These are phyloP conservation scores for Cyclocybe cylindracea DNA, from an alignment of 768 basidiomycete genomes.

Conservation along the genomic window DNA sequence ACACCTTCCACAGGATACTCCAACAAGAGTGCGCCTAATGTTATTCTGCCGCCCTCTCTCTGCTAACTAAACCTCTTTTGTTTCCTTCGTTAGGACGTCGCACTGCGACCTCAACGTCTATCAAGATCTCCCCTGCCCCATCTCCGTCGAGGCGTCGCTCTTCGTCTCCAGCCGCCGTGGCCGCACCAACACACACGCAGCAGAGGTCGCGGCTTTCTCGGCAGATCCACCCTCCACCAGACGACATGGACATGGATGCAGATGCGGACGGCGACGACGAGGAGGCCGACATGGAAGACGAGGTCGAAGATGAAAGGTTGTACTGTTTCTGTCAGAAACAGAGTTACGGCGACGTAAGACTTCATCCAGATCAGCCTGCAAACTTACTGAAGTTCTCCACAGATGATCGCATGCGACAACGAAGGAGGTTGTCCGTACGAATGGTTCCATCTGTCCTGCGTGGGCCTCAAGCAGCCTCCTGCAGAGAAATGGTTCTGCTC, in stretches of 20 bases:
- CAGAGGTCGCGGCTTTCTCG: constrained; percentile 49
- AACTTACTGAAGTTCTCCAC: neutral
- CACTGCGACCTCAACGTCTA: constrained; percentile 36
- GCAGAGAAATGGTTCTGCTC: constrained; percentile 19
- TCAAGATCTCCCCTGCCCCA: constrained; percentile 39
- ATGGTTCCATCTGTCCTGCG: constrained; percentile 72
- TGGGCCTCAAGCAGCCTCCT: constrained; percentile 49
- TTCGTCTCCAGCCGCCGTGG: constrained; percentile 40
- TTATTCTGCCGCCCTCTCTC: neutral
- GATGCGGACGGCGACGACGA: constrained; percentile 45
- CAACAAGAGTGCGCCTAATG: constrained; percentile 39
- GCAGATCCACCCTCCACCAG: constrained; percentile 39
- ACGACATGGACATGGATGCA: constrained; percentile 37
- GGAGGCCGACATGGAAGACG: constrained; percentile 38
- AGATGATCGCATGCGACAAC: constrained; percentile 79
- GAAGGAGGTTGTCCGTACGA: constrained; percentile 63
- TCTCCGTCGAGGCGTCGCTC: constrained; percentile 42
- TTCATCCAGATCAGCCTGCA: neutral
- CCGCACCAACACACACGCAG: constrained; percentile 32
- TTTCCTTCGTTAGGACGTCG: constrained; percentile 36
- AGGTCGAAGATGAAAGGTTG: constrained; percentile 46
- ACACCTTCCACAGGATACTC: constrained; percentile 28
- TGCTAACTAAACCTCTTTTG: neutral
- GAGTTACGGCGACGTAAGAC: constrained; percentile 50
- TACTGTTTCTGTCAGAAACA: constrained; percentile 57